These are phyloP conservation scores for Rhododendron ferrugineum DNA, from an alignment of 148 eudicot genomes.

Conservation along the genomic window DNA sequence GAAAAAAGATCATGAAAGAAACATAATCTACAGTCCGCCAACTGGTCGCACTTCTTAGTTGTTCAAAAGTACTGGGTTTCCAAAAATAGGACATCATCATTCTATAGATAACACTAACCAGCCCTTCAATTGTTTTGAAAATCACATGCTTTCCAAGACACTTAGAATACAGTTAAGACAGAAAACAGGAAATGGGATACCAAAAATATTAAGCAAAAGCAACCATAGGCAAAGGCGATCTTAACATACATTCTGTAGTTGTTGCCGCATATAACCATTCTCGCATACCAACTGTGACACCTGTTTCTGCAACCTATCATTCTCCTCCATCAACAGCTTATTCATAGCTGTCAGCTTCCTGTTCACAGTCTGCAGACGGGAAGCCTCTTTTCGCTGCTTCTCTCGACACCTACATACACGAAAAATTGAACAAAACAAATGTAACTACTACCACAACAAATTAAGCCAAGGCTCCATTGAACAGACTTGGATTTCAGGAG, in stretches of 20 bases:
- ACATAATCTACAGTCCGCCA: not conserved
- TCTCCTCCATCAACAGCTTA: constrained; percentile 94
- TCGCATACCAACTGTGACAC: constrained; percentile 89
- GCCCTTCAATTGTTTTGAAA: not conserved
- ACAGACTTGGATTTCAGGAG: not conserved
- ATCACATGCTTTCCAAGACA: not conserved
- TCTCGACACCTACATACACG: constrained; percentile 66
- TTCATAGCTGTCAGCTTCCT: constrained; percentile 86
- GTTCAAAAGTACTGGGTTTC: not conserved
- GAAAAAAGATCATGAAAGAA: not conserved
- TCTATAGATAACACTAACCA: not conserved
- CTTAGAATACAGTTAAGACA: not conserved
- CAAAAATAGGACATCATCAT: not conserved
- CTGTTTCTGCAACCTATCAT: constrained; percentile 94
- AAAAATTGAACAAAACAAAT: not conserved
- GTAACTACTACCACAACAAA: not conserved
- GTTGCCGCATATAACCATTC: constrained; percentile 95
- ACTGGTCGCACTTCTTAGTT: not conserved
- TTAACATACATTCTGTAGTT: constrained; percentile 67
- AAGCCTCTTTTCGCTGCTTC: constrained; percentile 88
- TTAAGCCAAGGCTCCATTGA: not conserved
- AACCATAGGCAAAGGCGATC: not conserved
- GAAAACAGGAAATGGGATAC: not conserved
- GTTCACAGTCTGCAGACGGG: constrained; percentile 75
- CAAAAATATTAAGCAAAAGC: not conserved